Evolutionary conservation across 179 eudicot species (phyloP).

Genomic region (Carnegiea gigantea): DNA sequence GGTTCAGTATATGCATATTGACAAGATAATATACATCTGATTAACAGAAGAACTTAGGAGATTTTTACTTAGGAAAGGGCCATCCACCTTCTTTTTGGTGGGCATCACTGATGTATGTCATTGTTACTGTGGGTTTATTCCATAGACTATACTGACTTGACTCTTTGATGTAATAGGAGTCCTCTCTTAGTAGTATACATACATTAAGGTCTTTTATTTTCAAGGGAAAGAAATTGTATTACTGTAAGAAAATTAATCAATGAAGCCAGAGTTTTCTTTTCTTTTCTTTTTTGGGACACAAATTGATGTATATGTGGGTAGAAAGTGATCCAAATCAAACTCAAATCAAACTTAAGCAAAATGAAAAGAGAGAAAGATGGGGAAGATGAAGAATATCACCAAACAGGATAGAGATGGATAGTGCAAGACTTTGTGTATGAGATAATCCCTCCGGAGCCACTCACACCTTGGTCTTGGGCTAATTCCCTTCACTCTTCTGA

Average conservation of each 20-base stretch:
- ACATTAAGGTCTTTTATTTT: not conserved
- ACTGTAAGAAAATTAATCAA: not conserved
- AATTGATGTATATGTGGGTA: too few relatives aligned
- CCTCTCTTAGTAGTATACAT: not conserved
- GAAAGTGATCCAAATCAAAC: too few relatives aligned
- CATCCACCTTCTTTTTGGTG: not conserved
- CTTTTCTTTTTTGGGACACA: too few relatives aligned
- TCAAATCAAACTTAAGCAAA: too few relatives aligned
- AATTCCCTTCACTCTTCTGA: too few relatives aligned
- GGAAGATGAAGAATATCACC: too few relatives aligned
- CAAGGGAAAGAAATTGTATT: not conserved
- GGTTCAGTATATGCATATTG: not conserved
- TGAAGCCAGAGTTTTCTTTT: too few relatives aligned
- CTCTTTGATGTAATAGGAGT: not conserved
- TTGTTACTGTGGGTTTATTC: not conserved
- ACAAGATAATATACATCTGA: not conserved
- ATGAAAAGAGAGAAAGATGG: too few relatives aligned
- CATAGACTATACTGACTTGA: not conserved
- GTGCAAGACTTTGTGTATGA: too few relatives aligned
- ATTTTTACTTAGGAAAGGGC: not conserved
- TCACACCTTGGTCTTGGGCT: too few relatives aligned
- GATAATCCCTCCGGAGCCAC: too few relatives aligned
- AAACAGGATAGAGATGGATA: too few relatives aligned
- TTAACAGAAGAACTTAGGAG: not conserved
- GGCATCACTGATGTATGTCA: conserved; percentile 1